Base-by-base conservation (phyloP, 495 filamentous ascomycete species). In the Xylaria palmicola region DNA sequence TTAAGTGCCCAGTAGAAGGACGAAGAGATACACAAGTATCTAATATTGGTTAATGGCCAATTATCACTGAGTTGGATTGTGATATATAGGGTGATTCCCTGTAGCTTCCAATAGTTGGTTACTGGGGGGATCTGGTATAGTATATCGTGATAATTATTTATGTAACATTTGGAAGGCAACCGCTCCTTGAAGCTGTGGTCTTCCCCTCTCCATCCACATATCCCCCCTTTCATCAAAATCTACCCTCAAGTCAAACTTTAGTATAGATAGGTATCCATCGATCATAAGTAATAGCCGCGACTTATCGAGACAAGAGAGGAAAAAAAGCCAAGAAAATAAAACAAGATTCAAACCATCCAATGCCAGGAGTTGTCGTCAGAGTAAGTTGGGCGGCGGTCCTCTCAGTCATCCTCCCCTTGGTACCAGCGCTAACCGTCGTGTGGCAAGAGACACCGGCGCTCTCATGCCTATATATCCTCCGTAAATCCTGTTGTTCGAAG, bases 251-350 rank as follows among this genome's bases (percentile, higher is more conserved):
- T 40, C 49, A 54, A 55, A 54, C 19, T 54, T 37, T 24, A 54
- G 47, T 58, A 58, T 58, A 57, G 17, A 37, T 52, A 68, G 59
- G 62, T 66, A 68, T 67, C 66, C 68, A 66, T 56, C 53, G 39
- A 59, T 65, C 66, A 60, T 69, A 67, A 69, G 48, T 59, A 64
- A 56, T 53, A 65, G 62, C 64, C 68, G 45, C 63, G 59, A 66
- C 64, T 52, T 62, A 45, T 69, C 62, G 64, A 68, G 60, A 49
- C 49, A 22, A 39, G n/a, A 61, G 55, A 61, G 59, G 55, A 61
- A 61, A 30, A 55, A 36, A 59, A 32, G 29, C 29, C 49, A 27
- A 10, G 43, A 50, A 55, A 10, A 48, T 48, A 5, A 27, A 27
- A 12, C 27, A 49, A 32, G 17, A 27, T 39, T 26, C 49, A 30